These are phyloP conservation scores for Podaxis sp. DNA, from an alignment of 768 basidiomycete genomes.

Conservation along the genomic window DNA sequence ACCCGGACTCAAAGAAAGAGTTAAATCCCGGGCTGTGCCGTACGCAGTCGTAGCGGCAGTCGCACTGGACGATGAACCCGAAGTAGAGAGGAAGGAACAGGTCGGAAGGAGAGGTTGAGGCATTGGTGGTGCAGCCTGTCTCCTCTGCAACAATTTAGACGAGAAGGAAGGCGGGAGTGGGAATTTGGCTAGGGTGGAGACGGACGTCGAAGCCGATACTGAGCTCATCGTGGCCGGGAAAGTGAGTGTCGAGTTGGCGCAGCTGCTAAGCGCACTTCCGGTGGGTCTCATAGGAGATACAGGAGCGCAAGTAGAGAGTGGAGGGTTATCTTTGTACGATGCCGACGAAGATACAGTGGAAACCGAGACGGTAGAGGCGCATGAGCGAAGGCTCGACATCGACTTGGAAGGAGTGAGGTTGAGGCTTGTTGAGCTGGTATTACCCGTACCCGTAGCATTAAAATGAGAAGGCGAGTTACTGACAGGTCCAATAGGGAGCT, in stretches of 20 bases:
- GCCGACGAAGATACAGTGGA: not conserved
- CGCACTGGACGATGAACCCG: not conserved
- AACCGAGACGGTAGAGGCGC: not conserved
- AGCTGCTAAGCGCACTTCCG: not conserved
- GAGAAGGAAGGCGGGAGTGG: conserved; percentile 9
- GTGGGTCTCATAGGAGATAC: not conserved
- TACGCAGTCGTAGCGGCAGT: not conserved
- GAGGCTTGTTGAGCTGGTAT: not conserved
- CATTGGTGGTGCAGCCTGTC: conserved; percentile 2
- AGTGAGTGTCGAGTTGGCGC: not conserved
- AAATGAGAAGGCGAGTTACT: not conserved
- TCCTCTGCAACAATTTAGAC: not conserved
- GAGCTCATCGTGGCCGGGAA: not conserved
- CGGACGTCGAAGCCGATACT: conserved; percentile 1
- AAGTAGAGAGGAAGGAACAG: not conserved
- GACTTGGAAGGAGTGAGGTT: not conserved
- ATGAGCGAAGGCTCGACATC: not conserved
- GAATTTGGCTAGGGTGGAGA: conserved; percentile 6
- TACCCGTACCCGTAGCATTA: not conserved
- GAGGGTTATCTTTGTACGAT: not conserved
- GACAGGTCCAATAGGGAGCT: conserved; percentile 4
- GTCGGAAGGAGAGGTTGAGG: not conserved
- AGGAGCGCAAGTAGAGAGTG: not conserved
- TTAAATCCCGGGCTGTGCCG: not conserved
- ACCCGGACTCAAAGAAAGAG: not conserved